These are phyloP conservation scores for Colletotrichum sp. DNA, from an alignment of 2,329 filamentous ascomycete genomes.

Conservation along the genomic window DNA sequence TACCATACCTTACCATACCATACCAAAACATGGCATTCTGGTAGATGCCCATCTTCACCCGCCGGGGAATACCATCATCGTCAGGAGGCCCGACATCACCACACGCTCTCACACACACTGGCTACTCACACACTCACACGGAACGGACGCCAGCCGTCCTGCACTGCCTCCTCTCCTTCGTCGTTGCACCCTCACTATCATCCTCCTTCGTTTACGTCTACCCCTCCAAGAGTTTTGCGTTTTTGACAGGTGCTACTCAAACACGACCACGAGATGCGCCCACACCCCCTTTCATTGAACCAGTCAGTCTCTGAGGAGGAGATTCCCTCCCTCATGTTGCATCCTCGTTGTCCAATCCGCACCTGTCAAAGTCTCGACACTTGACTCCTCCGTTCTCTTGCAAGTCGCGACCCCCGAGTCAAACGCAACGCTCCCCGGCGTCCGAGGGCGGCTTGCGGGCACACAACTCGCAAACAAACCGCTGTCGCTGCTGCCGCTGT, in stretches of 20 bases:
- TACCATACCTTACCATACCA: not conserved
- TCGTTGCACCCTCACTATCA: not conserved
- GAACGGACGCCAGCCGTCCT: slow-evolving; percentile 10
- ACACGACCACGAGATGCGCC: not conserved
- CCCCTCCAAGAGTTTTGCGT: not conserved
- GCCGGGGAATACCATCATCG: slow-evolving; percentile 14
- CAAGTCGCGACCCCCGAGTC: not conserved
- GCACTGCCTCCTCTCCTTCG: slow-evolving; percentile 3
- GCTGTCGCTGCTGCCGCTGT: not conserved
- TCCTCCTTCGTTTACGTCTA: not conserved
- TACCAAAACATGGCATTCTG: slow-evolving; percentile 17
- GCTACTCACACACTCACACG: not conserved
- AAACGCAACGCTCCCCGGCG: not conserved
- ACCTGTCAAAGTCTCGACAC: not conserved
- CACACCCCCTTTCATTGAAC: not conserved
- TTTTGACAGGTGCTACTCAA: not conserved
- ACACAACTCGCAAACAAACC: not conserved
- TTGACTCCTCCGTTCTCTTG: not conserved
- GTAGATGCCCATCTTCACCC: slow-evolving; percentile 8
- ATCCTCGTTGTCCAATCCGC: not conserved
- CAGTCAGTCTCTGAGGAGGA: not conserved
- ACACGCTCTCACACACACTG: not conserved
- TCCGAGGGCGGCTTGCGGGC: not conserved
- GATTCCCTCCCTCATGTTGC: not conserved
- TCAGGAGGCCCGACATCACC: not conserved